Base-by-base conservation (phyloP, 2,329 filamentous ascomycete genomes). In the Zymoseptoria ardabiliae region DNA sequence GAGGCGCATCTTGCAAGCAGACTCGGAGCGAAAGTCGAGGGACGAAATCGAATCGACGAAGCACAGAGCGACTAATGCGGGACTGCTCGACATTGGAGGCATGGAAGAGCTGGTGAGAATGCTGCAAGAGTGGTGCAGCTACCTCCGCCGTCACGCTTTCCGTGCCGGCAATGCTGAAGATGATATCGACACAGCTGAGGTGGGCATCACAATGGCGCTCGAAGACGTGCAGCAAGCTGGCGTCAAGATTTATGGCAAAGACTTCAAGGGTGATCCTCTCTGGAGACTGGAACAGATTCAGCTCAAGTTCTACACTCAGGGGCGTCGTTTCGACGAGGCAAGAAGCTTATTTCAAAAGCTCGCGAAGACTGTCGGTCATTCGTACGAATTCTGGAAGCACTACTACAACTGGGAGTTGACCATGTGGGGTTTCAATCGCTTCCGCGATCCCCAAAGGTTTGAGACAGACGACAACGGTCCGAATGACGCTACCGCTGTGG, bases 401-500 rank as follows among this genome's bases (percentile, higher is more conserved):
- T 97, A 91, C 74, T 97, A 97, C 74, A 81, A 87, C 56, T 97
- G 91, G 88, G 94, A 97, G 75, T 87, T 97, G 81, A 81, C 88
- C 59, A 76, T 81, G n/a, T 86, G 84, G 82, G 78, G 80, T 59
- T 82, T 80, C 62, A 80, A 84, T 60, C 78, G 80, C 2, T 77
- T 82, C 54, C 76, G 77, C 9, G 81, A 81, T 55, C 72, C 73
- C 49, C 74, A 75, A 28, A 79, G 80, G 17, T 77, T 78, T 69
- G 79, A 80, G 54, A 78, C 78, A 7, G 61, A 64, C 19, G 78
- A 83, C 52, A 82, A 86, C 21, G 82, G 84, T n/a, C 91, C 92
- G 0, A 81, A 82, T 3, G 78, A 85, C 61, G 91, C 92, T 10
- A 96, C 91, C 0, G 83, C 80, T 3, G 86, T 97, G 21, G 77